Percentiles rank a stretch among this genome's conserved stretches.
phyloP scores from a whole-genome alignment of 768 basidiomycete species.

The Lactifluus echinatus region DNA sequence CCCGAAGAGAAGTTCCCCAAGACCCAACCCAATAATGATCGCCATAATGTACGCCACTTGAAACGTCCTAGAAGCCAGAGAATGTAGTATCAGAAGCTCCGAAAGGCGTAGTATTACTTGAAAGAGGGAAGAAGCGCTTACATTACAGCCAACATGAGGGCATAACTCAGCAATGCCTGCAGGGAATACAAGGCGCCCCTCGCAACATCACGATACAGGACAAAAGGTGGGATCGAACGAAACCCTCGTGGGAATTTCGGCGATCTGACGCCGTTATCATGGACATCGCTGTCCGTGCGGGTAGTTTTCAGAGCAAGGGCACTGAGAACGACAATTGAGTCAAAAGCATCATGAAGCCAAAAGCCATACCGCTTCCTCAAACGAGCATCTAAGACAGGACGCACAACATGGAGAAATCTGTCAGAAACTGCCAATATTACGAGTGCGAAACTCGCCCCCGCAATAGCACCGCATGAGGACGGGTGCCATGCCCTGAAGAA shows the following conservation, averaged over 20 bases:
- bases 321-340: not conserved
- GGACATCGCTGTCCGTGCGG: not conserved
- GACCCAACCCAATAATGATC: slow-evolving; percentile 57
- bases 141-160: slow-evolving; percentile 80
- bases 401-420: slow-evolving; percentile 53
- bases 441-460: slow-evolving; percentile 67
- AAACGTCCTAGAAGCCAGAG: slow-evolving; percentile 55
- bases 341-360: not conserved
- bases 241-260: slow-evolving; percentile 15
- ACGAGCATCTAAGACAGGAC: slow-evolving; percentile 41
- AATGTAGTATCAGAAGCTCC: slow-evolving; percentile 14
- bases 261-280: not conserved
- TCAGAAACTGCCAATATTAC: slow-evolving; percentile 62
- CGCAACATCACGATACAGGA: slow-evolving; percentile 54
- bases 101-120: slow-evolving; percentile 4
- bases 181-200: slow-evolving; percentile 58
- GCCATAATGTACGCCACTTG: slow-evolving; percentile 70
- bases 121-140: slow-evolving; percentile 35
- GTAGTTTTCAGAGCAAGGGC: not conserved
- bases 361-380: slow-evolving; percentile 50
- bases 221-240: slow-evolving; percentile 54
- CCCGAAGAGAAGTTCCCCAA: slow-evolving; percentile 70
- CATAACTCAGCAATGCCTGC: slow-evolving; percentile 55
- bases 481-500: slow-evolving; percentile 65
- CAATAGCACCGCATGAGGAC: slow-evolving; percentile 56